Base-by-base conservation (phyloP, 2,329 filamentous ascomycete species). In the Pseudogymnoascus sp. region DNA sequence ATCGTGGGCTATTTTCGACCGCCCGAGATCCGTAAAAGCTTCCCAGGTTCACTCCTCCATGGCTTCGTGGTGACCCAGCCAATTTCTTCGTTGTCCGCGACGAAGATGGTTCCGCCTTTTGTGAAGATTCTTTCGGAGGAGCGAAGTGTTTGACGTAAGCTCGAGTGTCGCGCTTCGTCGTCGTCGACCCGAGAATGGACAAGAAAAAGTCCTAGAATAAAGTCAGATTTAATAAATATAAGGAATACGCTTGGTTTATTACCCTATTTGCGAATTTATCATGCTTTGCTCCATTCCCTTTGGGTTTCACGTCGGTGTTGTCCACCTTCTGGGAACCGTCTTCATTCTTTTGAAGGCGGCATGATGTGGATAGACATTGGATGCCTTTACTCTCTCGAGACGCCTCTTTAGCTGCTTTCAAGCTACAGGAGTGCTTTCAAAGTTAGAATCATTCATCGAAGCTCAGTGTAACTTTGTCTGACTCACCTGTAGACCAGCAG, bases 111-210 rank as follows among this genome's bases (percentile, higher is more conserved):
- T 65, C 70, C 71, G 60, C 68, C 67, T 63, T 71, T 75, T 68
- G 72, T 75, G 74, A 70, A n/a, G 69, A 16, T 69, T 72, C 62
- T 67, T 73, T 65, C 66, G 73, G 66, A 7, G 78, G 77, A 61
- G 85, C 87, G 74, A 97, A 96, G 66, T 92, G 93, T 70, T 95
- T 89, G 14, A 99, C 82, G 73, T 97, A 99, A 39, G 90, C 87
- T 76, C 90, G 93, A 60, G 93, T 92, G 78, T 99, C 95, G 71
- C 95, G 87, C 76, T 93, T 96, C 0, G 93, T 97, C 5, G 93
- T 90, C 10, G 92, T 92, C 16, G 93, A 92, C 71, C 90, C 91
- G 34, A 99, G 81, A 3, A 98, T 85, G 14, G 92, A 93, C 34
- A 96, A 82, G 70, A 96, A 88, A 71, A 96, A 89, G 73, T 96